Base-by-base conservation (phyloP, 371 early-diverging fungal species). In the Fennellomyces sp. region DNA sequence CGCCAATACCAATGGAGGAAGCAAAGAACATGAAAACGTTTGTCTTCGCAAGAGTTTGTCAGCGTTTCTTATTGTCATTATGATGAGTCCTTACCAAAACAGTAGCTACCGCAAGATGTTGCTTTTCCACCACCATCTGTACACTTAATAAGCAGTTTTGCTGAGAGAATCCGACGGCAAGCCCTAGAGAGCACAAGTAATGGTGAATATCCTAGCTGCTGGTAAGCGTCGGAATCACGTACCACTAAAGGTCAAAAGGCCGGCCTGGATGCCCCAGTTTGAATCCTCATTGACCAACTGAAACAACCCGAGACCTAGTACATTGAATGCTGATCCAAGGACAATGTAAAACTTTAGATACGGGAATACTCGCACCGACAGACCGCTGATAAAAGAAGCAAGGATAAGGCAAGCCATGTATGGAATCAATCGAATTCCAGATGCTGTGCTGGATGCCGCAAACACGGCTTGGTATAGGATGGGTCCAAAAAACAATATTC, bases 401-500 rank as follows among this genome's bases (percentile, higher is more conserved):
- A 38, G 66, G 51, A 79, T 79, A 3, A 79, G 53, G 21, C 63
- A 56, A 2, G 60, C 67, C 81, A 80, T 80, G 47, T 68, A 76
- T 1, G 77, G 81, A 27, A 80, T 66, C 21, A 80, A 60, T 21
- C 75, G 77, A 35, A 77, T 49, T 50, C 81, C 81, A n/a, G 81
- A 76, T n/a, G 49, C 31, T 0, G 72, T 77, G 35, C 75, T 72
- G 28, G 69, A 58, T 8, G 75, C 75, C 11, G 66, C 73, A 67
- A 73, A 80, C 3, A 76, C 77, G 29, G 75, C 41, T 56, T 80
- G 80, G 73, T 81, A 88, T 28, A 78, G 82, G 30, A 85, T 51
- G 3, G 92, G 86, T 8, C 88, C 77, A 68, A 89, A 91, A 64
- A 88, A 94, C 17, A 91, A 64, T 10, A 87, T 78, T 27, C 84